Percentiles rank a stretch among this genome's conserved stretches.
Conservation (phyloP, 768 basidiomycete genomes). For the Suillus subluteus region DNA sequence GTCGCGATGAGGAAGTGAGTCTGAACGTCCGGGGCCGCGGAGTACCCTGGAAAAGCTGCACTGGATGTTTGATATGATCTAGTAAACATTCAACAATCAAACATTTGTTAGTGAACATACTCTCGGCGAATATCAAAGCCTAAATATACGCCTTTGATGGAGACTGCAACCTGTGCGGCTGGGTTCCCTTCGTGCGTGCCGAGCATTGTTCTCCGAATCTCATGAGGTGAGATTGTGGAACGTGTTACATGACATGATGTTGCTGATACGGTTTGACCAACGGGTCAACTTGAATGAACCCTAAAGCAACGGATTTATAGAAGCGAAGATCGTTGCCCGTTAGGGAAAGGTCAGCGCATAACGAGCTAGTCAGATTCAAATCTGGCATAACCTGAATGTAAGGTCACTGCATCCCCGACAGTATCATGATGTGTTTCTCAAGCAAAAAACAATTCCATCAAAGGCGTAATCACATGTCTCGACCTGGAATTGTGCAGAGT, state of each 20-base stretch:
- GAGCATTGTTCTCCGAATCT: not conserved
- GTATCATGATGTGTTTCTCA: not conserved
- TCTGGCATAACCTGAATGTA: not conserved
- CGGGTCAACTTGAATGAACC: slow-evolving; percentile 22
- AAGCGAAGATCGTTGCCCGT: slow-evolving; percentile 29
- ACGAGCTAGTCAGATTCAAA: not conserved
- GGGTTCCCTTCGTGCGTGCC: not conserved
- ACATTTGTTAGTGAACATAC: not conserved
- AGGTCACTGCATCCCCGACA: not conserved
- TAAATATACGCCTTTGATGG: not conserved
- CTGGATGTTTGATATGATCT: not conserved
- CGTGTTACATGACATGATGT: not conserved
- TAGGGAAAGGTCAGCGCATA: slow-evolving; percentile 7
- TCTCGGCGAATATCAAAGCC: not conserved
- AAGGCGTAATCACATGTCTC: not conserved
- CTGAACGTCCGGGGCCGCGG: slow-evolving; percentile 5
- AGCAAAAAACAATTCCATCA: not conserved
- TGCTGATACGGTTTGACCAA: slow-evolving; percentile 14
- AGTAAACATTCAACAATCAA: not conserved
- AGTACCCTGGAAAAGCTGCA: not conserved
- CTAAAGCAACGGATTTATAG: slow-evolving; percentile 35
- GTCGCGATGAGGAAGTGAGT: not conserved
- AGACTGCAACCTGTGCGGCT: not conserved
- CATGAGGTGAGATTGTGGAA: no score
- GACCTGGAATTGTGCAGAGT: not conserved